phyloP scores from a whole-genome alignment of 2,329 filamentous ascomycete genomes.

The Tolypocladium nubicola region DNA sequence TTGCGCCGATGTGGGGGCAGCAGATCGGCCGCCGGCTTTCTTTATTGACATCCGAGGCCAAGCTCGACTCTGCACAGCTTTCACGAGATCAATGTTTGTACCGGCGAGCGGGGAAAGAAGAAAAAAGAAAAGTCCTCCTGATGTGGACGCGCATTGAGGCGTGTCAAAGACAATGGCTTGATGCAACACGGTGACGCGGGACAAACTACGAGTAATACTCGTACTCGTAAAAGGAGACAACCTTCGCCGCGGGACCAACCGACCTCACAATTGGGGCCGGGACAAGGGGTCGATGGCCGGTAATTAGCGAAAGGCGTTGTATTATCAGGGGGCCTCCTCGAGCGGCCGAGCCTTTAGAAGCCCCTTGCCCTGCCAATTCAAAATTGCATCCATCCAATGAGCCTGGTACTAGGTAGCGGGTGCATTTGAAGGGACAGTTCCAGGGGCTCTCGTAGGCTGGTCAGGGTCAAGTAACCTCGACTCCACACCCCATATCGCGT shows the following conservation, averaged over 20 bases:
- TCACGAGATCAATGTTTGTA: not conserved
- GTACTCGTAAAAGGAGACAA: not conserved
- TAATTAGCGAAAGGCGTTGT: not conserved
- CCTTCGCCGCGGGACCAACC: not conserved
- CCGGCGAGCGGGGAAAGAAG: not conserved
- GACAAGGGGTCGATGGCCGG: not conserved
- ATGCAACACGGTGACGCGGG: not conserved
- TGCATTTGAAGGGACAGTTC: not conserved
- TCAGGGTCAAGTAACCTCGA: not conserved
- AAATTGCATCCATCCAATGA: not conserved
- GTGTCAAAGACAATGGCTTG: not conserved
- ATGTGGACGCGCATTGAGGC: not conserved
- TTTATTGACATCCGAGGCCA: not conserved
- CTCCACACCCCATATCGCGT: not conserved
- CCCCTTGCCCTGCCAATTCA: not conserved
- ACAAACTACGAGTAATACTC: not conserved
- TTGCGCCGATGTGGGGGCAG: not conserved
- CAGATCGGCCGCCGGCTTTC: not conserved
- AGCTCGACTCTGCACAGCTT: not conserved
- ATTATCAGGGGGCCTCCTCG: not conserved
- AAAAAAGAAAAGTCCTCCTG: not conserved
- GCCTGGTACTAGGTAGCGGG: not conserved
- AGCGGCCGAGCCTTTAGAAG: not conserved
- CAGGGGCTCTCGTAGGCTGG: not conserved
- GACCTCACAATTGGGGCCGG: not conserved